Conservation (phyloP, 108 stramenopile species). For the Conticribra guillardii region DNA sequence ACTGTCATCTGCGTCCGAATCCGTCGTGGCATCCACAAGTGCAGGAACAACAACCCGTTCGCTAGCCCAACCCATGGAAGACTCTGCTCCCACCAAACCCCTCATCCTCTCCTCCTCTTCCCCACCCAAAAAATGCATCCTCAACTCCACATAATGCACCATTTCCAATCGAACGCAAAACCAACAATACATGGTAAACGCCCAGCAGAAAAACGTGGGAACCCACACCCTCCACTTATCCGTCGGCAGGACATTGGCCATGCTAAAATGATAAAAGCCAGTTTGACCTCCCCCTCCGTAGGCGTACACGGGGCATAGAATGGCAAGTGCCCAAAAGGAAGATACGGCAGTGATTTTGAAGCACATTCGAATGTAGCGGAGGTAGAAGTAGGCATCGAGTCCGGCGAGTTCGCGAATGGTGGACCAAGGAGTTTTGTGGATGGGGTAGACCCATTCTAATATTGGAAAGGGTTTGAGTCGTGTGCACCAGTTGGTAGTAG, state of each 20-base stretch:
- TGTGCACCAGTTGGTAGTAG: neutral
- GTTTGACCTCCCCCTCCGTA: conserved; percentile 64
- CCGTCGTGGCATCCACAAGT: neutral
- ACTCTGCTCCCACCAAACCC: conserved; percentile 5
- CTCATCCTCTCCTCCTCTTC: conserved; percentile 54
- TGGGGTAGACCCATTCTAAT: conserved; percentile 40
- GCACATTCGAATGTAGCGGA: conserved; percentile 88
- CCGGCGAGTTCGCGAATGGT: conserved; percentile 62
- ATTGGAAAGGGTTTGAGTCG: conserved; percentile 15
- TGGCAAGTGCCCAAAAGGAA: conserved; percentile 75
- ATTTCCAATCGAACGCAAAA: conserved; percentile 88
- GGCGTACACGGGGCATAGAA: conserved; percentile 76
- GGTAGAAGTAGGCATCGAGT: conserved; percentile 92
- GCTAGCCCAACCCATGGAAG: neutral
- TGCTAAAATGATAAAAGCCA: conserved; percentile 87
- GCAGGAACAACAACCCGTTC: neutral
- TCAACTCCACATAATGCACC: conserved; percentile 84
- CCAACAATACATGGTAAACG: conserved; percentile 79
- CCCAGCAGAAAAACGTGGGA: conserved; percentile 84
- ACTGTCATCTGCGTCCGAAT: neutral
- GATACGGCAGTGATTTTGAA: conserved; percentile 79
- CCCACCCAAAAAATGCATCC: conserved; percentile 72
- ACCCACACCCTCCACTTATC: conserved; percentile 82
- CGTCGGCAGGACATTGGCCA: conserved; percentile 73
- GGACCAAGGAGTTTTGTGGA: conserved; percentile 44